Conservation (phyloP, 768 basidiomycete species). For the Pleurotus platypus region DNA sequence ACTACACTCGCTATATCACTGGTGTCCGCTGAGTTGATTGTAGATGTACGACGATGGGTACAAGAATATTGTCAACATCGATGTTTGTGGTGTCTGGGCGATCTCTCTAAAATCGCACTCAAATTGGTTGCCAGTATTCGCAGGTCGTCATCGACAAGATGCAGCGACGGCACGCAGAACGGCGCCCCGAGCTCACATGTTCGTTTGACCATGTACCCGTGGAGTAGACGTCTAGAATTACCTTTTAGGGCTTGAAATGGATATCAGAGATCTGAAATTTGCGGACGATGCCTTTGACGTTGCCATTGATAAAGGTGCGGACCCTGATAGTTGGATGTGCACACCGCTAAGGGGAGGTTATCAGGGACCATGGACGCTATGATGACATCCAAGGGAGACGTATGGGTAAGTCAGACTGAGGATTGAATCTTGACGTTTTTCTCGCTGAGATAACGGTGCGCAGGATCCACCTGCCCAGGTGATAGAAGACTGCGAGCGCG, state of each 20-base stretch:
- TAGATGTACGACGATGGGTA: conserved; percentile 91
- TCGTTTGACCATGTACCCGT: not conserved
- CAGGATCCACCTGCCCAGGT: conserved; percentile 76
- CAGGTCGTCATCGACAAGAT: conserved; percentile 72
- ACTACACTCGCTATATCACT: not conserved
- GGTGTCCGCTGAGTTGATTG: not conserved
- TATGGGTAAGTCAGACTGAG: conserved; percentile 54
- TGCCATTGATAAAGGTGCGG: conserved; percentile 73
- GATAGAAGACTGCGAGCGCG: conserved; percentile 66
- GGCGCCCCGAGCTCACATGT: conserved; percentile 73
- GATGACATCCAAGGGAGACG: conserved; percentile 79
- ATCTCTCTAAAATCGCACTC: not conserved
- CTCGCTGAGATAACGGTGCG: not conserved
- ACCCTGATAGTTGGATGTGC: too few species aligned
- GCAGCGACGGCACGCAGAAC: conserved; percentile 44
- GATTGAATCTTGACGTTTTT: not conserved
- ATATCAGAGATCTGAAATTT: conserved; percentile 67
- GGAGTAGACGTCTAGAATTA: not conserved
- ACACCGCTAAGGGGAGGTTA: not conserved
- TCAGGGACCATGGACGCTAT: conserved; percentile 84
- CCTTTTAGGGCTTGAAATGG: conserved; percentile 76
- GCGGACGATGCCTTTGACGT: conserved; percentile 65
- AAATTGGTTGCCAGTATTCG: conserved; percentile 55
- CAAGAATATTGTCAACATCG: conserved; percentile 73
- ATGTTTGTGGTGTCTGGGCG: conserved; percentile 40